These are phyloP conservation scores for Emiliania huxleyi DNA, from an alignment of 78 protist species.

Conservation along the genomic window DNA sequence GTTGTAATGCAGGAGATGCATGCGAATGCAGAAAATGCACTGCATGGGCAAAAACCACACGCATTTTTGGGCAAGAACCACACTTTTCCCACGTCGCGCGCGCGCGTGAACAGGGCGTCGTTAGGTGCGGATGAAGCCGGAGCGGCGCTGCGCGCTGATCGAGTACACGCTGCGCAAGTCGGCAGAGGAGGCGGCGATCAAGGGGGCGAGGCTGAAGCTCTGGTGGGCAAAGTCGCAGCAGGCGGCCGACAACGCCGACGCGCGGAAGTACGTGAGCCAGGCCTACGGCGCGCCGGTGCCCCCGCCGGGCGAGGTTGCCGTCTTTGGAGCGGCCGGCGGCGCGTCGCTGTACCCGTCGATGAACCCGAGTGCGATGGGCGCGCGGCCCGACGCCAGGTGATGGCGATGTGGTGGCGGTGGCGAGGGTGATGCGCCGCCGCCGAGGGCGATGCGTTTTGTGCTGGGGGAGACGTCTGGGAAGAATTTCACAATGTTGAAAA, in stretches of 20 bases:
- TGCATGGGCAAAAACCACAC: too few relatives aligned
- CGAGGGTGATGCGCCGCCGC: too few relatives aligned
- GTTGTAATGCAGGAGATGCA: too few relatives aligned
- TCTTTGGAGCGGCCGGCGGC: background rate
- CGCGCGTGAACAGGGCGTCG: too few relatives aligned
- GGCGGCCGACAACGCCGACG: background rate
- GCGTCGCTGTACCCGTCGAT: background rate
- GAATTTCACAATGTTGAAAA: too few relatives aligned
- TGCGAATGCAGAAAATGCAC: too few relatives aligned
- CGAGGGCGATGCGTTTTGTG: too few relatives aligned
- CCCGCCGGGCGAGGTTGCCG: background rate
- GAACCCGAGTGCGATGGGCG: background rate
- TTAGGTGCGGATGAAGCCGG: background rate
- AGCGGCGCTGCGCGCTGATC: conserved; percentile 31
- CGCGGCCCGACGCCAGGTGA: background rate
- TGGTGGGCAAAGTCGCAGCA: background rate
- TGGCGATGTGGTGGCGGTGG: too few relatives aligned
- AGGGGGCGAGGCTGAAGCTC: background rate
- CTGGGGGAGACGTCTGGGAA: too few relatives aligned
- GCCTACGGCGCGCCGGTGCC: background rate
- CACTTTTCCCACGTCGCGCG: too few relatives aligned
- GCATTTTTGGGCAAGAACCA: too few relatives aligned
- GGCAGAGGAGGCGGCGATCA: conserved; percentile 33
- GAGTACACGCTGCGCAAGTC: background rate
- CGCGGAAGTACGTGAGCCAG: background rate